Conservation (phyloP, 2,329 filamentous ascomycete genomes). For the Phialophora macrospora region DNA sequence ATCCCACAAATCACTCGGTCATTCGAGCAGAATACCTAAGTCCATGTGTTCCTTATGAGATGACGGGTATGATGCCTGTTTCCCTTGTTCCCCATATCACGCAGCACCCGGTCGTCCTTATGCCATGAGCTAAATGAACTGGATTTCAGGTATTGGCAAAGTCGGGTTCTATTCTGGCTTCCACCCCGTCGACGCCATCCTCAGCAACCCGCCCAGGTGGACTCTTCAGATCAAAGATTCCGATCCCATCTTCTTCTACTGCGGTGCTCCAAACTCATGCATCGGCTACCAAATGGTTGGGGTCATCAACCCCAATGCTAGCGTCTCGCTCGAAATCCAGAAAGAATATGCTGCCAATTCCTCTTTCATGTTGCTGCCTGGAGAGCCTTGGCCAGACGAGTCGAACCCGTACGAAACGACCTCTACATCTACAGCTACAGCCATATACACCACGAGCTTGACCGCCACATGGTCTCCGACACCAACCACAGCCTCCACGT, state of each 20-base stretch:
- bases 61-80: slow-evolving; percentile 9
- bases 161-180: slow-evolving; percentile 62
- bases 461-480: slow-evolving; percentile 5
- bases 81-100: neutral
- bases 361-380: slow-evolving; percentile 35
- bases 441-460: slow-evolving; percentile 1
- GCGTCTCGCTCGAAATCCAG: slow-evolving; percentile 31
- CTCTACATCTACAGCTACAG: slow-evolving; percentile 12
- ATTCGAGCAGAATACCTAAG: slow-evolving; percentile 62
- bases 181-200: slow-evolving; percentile 53
- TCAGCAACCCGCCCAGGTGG: slow-evolving; percentile 51
- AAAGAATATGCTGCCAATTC: slow-evolving; percentile 31
- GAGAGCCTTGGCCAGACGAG: slow-evolving; percentile 35
- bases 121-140: slow-evolving; percentile 5
- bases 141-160: slow-evolving; percentile 47
- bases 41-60: slow-evolving; percentile 68
- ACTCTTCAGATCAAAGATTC: slow-evolving; percentile 62
- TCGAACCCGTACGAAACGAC: slow-evolving; percentile 22
- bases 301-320: slow-evolving; percentile 67
- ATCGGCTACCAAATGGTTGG: slow-evolving; percentile 72
- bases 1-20: slow-evolving; percentile 68
- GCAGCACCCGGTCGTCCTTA: neutral
- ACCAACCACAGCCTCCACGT: slow-evolving; percentile 1
- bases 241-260: slow-evolving; percentile 71
- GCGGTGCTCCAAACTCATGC: slow-evolving; percentile 70